A percentile compares a stretch with the other conserved stretches of the same genome.
Conservation (phyloP, 768 basidiomycete species). For the Lactarius quietus region DNA sequence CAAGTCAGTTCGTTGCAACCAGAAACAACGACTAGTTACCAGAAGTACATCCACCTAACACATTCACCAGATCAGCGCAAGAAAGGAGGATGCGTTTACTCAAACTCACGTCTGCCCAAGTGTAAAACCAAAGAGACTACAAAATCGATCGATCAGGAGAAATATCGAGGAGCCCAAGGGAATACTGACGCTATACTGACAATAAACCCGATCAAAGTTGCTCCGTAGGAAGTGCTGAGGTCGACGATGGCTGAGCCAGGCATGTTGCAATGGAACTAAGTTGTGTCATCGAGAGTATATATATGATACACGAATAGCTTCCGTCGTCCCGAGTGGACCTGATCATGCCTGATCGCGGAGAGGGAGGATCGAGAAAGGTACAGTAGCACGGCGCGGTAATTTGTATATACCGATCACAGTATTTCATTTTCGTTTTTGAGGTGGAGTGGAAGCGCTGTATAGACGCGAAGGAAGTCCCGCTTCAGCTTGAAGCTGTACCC, state of each 20-base stretch:
- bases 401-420: too few species aligned
- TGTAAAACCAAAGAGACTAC: conserved; percentile 1
- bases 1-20: not conserved
- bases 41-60: conserved; percentile 4
- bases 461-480: too few species aligned
- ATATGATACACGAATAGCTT: too few species aligned
- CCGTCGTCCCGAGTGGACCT: too few species aligned
- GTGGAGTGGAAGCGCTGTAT: too few species aligned
- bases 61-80: not conserved
- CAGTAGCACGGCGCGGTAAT: too few species aligned
- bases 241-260: not conserved
- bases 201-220: conserved; percentile 7
- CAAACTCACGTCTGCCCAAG: conserved; percentile 4
- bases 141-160: not conserved
- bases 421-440: too few species aligned
- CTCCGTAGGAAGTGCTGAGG: conserved; percentile 1
- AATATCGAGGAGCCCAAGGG: not conserved
- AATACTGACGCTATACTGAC: conserved; percentile 1
- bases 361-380: too few species aligned
- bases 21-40: not conserved
- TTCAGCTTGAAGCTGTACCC: too few species aligned
- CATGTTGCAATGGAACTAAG: too few species aligned
- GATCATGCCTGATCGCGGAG: too few species aligned
- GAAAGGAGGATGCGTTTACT: not conserved
- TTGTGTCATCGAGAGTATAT: too few species aligned